Evolutionary conservation across 2,329 filamentous ascomycete species (phyloP).

Genomic region (Paecilomyces dactylethromorphus): DNA sequence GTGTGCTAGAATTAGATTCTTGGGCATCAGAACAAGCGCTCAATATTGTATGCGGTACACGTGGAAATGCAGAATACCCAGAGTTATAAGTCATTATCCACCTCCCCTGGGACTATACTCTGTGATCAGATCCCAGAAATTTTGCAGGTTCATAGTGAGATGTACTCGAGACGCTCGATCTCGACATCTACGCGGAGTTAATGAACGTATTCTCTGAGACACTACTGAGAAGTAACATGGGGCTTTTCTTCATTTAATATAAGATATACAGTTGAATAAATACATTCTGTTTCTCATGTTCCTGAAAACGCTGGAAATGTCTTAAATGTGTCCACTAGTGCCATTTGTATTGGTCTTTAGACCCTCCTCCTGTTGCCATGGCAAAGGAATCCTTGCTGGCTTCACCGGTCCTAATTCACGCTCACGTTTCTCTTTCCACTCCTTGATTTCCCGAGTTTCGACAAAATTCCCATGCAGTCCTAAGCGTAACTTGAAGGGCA

Average conservation of each 20-base stretch:
- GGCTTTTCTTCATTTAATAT: background rate
- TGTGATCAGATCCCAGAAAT: no score
- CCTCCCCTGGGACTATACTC: no score
- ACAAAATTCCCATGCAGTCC: slow-evolving; percentile 28
- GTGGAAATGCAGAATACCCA: background rate
- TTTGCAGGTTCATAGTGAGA: background rate
- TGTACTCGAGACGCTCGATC: background rate
- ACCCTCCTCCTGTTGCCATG: background rate
- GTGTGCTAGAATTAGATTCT: background rate
- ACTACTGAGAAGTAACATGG: background rate
- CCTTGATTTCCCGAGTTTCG: background rate
- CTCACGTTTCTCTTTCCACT: background rate
- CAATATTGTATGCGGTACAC: background rate
- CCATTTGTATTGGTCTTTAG: background rate
- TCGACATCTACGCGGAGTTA: background rate
- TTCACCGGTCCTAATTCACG: background rate
- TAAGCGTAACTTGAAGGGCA: slow-evolving; percentile 26
- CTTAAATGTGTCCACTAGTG: background rate
- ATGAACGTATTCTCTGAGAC: background rate
- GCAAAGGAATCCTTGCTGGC: background rate
- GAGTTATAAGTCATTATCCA: background rate
- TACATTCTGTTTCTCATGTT: no score
- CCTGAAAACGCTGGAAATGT: background rate
- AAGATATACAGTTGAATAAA: background rate
- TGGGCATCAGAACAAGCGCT: background rate